Evolutionary conservation across 169 alveolate species (phyloP), one percentile per base, ranked within the genome.

Genomic region (Ichthyophthirius multifiliis): DNA sequence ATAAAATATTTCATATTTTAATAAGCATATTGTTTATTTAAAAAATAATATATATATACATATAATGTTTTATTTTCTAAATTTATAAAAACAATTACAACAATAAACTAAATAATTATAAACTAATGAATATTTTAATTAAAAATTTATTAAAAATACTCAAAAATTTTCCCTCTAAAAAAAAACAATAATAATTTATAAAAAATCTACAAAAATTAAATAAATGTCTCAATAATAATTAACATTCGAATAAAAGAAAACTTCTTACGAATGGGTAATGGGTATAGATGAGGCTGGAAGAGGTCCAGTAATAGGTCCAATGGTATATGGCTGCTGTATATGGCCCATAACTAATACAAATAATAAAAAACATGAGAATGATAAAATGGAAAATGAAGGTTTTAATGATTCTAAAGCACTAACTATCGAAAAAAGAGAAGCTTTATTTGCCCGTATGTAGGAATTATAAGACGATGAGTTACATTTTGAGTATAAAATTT

Each of bases 261-360:
- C 75, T 65, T n/a, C 83, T 32, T 48, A 34, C 63, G 86, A 75
- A 43, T 93, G 92, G 76, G 75, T 76, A 20, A 63, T 95, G 82
- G 99, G 99, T 44, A 96, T 98, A 48, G 99, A 98, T 87, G 99
- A 98, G 78, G 99, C 99, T 12, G 99, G 99, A 7, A 85, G 99
- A 83, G 99, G 99, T 7, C 99, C 99, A 20, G 99, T 98, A 13
- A 82, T 98, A 41, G 99, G 99, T 7, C 99, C 99, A 18, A 97
- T 98, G 99, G 99, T 98, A 37, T 98, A 96, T 90, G 99, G 98
- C 9, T 95, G 99, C 76, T 94, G 97, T 48, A 96, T 82, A 74
- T 98, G 99, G 93, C 96, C 98, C 4, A 89, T 82, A n/a, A n/a
- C 10, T 93, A 82, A 35, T 85, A 75, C 63, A 93, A 90, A 46